These are phyloP conservation scores for Fusarium tuaranense DNA, from an alignment of 2,329 filamentous ascomycete species.

Conservation along the genomic window DNA sequence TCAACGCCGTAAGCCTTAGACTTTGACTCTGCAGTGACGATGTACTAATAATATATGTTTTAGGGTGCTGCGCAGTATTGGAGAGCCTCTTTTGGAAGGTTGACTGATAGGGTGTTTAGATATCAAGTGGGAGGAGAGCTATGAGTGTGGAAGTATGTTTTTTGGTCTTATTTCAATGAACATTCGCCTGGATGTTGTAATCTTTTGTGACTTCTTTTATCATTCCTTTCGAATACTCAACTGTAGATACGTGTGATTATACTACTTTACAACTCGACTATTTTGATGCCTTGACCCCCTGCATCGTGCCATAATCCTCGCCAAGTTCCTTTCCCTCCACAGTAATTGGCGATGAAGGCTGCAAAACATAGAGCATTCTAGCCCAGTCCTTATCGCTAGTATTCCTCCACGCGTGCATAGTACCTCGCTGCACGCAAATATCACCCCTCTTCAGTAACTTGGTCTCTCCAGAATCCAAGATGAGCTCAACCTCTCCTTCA, in stretches of 20 bases:
- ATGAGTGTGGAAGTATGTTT: neutral
- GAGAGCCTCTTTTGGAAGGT: constrained; percentile 24
- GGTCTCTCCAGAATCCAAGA: constrained; percentile 63
- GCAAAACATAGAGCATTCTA: constrained; percentile 56
- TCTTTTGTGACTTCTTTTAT: too few species aligned
- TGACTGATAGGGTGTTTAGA: constrained; percentile 27
- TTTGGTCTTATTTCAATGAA: neutral
- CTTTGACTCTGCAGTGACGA: neutral
- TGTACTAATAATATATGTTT: neutral
- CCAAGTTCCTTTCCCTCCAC: constrained; percentile 36
- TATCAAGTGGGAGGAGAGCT: constrained; percentile 31
- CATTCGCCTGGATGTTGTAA: neutral
- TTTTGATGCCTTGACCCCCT: constrained; percentile 37
- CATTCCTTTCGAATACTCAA: neutral
- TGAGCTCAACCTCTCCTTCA: constrained; percentile 65
- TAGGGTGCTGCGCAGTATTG: constrained; percentile 26
- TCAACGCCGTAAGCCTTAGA: constrained; percentile 19
- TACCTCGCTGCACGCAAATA: constrained; percentile 65
- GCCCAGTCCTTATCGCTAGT: constrained; percentile 57
- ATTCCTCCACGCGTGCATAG: constrained; percentile 68
- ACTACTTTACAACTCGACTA: neutral
- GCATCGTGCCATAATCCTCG: constrained; percentile 50
- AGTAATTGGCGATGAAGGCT: constrained; percentile 31
- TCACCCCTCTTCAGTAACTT: constrained; percentile 62
- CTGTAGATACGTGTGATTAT: neutral